Evolutionary conservation across 768 basidiomycete species (phyloP), one percentile per base, ranked within the genome.

Genomic region (Boletales sp.): DNA sequence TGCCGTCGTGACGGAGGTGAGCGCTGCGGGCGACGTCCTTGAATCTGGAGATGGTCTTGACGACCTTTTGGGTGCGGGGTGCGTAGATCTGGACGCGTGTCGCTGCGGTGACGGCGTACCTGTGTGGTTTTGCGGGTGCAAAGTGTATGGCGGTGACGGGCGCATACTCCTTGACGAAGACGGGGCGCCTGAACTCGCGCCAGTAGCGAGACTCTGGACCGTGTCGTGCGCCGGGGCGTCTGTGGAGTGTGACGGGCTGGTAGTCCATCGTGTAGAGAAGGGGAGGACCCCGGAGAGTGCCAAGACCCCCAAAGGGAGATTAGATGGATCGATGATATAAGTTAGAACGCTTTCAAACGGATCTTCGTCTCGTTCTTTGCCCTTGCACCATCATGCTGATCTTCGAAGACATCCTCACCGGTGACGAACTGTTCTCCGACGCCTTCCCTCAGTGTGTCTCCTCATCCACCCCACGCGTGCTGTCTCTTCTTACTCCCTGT

Each of bases 81-180:
- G 93, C 90, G 70, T 97, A 97, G 63, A 98, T 87, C 69, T 98
- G 90, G 1, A 99, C 84, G 55, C 94, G 78, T 1, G 94, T 89
- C 0, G 92, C 93, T 2, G 94, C 90, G 24, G 94, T 97, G 48
- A 98, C 94, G 21, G 94, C 95, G 75, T 94, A 97, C 63, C 88
- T 77, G 66, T 99, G 93, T 5, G 95, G 95, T 67, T 82, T 85
- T 24, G 87, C 73, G 1, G 83, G 83, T 2, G 91, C 83, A 69
- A 98, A 98, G 66, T 97, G 91, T 30, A 99, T 78, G 14, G 90
- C 90, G 47, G 95, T 97, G 58, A 99, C 85, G 14, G 94, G 93
- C 0, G 93, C 92, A 65, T 95, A 95, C 74, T 97, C 92, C 71
- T 97, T 97, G 67, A 98, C 80, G 68, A 98, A 99, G 1, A 97